Evolutionary conservation across 805 yeast genomes (phyloP), one percentile per base, ranked within the genome.

Genomic region (Candida orba): DNA sequence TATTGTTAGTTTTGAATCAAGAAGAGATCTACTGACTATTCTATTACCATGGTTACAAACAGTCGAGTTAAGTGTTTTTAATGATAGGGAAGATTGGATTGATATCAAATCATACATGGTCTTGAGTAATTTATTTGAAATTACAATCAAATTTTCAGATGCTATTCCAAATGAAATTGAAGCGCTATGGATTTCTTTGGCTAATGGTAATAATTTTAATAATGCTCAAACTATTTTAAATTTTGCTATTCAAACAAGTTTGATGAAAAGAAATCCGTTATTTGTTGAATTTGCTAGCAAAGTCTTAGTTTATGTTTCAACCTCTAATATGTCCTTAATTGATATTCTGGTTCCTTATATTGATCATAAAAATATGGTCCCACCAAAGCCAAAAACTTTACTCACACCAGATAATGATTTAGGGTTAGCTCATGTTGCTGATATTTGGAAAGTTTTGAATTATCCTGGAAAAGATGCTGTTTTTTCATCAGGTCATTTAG

Each of bases 171-270:
- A 83, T 53, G 98, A 89, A 53, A 87, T 93, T 10, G 97, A 90
- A 60, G 95, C 95, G 0, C 63, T 93, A 20, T 93, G 99, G 99
- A 88, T 86, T 6, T 91, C 97, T 0, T 67, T 93, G n/a, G 96
- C 95, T 1, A 78, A 75, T 40, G 86, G 84, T 6, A 73, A 75
- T n/a, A 73, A 76, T 25, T 72, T 76, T 27, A 71, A 67, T n/a
- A 89, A 91, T 54, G 81, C 82, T 18, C 79, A 79, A 37, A 79
- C 77, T 2, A 84, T 88, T 18, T 64, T 87, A 56, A 84, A 81
- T 37, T 93, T 79, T 56, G 68, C 88, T 36, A 68, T 86, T 37
- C 72, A 71, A 20, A 77, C 81, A 31, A 81, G 95, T 33, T 65
- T 90, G 43, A 78, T 79, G 34, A 71, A 83, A 40, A 76, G 86